Evolutionary conservation across 768 basidiomycete species (phyloP).

Genomic region (Lyophyllum atratum): DNA sequence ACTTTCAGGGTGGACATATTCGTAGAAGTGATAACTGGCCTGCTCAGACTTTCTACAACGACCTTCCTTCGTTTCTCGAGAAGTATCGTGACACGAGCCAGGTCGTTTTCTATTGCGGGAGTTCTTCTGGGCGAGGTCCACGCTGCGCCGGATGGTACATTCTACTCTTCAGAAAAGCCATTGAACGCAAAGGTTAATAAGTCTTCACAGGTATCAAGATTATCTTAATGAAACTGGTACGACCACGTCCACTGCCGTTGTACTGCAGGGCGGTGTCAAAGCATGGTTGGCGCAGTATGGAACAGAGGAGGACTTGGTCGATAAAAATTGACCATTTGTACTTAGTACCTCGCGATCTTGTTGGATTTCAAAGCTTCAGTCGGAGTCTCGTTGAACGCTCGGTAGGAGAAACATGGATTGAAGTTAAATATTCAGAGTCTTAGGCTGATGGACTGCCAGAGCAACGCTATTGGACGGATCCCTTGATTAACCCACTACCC

Average conservation of each 20-base stretch:
- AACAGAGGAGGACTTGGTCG: constrained; percentile 29
- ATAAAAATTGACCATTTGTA: constrained; percentile 5
- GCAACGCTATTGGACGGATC: too few species aligned
- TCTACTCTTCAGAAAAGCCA: neutral
- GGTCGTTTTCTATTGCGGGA: constrained; percentile 58
- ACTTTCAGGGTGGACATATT: constrained; percentile 51
- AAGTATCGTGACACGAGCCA: constrained; percentile 36
- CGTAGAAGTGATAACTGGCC: constrained; percentile 48
- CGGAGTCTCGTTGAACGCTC: too few species aligned
- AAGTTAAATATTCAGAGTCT: too few species aligned
- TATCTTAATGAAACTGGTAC: constrained; percentile 34
- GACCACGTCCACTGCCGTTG: constrained; percentile 37
- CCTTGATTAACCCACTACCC: too few species aligned
- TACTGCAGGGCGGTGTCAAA: constrained; percentile 45
- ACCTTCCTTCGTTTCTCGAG: constrained; percentile 42
- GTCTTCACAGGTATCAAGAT: constrained; percentile 48
- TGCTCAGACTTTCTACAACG: constrained; percentile 53
- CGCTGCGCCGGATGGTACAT: constrained; percentile 56
- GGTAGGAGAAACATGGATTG: too few species aligned
- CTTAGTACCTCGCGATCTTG: too few species aligned
- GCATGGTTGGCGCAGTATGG: constrained; percentile 40
- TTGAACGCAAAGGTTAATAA: neutral
- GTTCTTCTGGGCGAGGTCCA: constrained; percentile 52
- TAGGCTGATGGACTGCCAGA: too few species aligned
- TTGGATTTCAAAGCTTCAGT: too few species aligned